These are phyloP conservation scores for Heracleum sosnowskyi DNA, from an alignment of 129 eudicot genomes.

Conservation along the genomic window DNA sequence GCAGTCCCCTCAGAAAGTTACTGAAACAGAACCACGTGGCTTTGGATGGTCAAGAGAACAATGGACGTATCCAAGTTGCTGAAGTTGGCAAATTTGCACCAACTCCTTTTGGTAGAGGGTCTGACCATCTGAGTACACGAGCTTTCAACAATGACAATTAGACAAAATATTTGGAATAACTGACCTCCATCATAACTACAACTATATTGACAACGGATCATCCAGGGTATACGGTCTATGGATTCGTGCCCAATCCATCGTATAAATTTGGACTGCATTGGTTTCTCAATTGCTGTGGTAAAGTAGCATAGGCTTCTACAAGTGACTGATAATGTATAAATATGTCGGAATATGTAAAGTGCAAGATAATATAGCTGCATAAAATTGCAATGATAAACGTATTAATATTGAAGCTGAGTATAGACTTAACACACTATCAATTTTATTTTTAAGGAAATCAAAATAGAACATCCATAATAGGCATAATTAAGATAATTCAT, in stretches of 20 bases:
- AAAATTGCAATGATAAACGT: neutral
- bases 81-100: constrained; percentile 28
- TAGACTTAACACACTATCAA: neutral
- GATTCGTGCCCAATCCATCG: no score
- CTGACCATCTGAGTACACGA: constrained; percentile 47
- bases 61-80: constrained; percentile 24
- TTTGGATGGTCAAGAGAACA: constrained; percentile 32
- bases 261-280: no score
- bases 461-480: no score
- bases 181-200: constrained; percentile 47
- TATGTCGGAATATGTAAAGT: neutral
- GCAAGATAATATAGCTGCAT: neutral
- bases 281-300: no score
- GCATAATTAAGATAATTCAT: neutral
- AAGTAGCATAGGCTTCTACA: no score
- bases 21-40: constrained; percentile 31
- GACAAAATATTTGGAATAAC: constrained; percentile 66
- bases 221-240: constrained; percentile 65
- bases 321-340: constrained; percentile 29
- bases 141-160: constrained; percentile 65
- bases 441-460: no score
- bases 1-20: constrained; percentile 37
- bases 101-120: constrained; percentile 43
- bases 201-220: constrained; percentile 48
- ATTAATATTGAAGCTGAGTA: neutral